Evolutionary conservation across 805 yeast species (phyloP).

Genomic region (Wickerhamomyces bovis): DNA sequence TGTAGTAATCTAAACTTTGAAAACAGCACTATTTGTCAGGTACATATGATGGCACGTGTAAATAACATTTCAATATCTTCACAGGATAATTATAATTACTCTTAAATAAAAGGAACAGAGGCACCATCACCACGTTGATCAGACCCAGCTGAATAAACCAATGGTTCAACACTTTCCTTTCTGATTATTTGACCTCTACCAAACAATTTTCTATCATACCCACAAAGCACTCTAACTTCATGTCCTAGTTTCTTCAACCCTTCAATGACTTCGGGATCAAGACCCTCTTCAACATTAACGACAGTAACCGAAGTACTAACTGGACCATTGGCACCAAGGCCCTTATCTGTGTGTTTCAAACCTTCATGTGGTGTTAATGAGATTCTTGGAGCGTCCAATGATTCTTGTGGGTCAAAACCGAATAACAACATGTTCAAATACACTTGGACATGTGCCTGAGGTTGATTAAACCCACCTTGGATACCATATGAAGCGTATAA

Average conservation of each 20-base stretch:
- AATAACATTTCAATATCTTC: no score
- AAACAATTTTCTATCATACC: constrained; percentile 38
- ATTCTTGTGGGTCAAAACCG: constrained; percentile 63
- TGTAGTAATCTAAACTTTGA: no score
- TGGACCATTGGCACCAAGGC: constrained; percentile 61
- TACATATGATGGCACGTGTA: no score
- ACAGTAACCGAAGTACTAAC: constrained; percentile 51
- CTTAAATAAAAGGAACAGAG: constrained; percentile 32
- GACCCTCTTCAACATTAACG: constrained; percentile 62
- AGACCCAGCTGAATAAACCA: constrained; percentile 63
- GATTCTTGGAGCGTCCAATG: constrained; percentile 71
- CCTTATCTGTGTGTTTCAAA: constrained; percentile 37
- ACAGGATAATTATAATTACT: no score
- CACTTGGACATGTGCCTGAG: constrained; percentile 80
- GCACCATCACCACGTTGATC: constrained; percentile 87
- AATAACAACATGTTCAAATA: constrained; percentile 58
- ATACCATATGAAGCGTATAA: constrained; percentile 73
- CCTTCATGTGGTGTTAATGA: constrained; percentile 52
- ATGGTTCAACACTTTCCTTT: constrained; percentile 32
- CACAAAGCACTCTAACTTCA: constrained; percentile 37
- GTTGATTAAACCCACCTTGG: constrained; percentile 87
- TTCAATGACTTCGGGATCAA: constrained; percentile 39
- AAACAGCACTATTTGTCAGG: background rate
- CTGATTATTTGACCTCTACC: constrained; percentile 75
- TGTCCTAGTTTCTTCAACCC: constrained; percentile 53